Percentiles rank a stretch among this genome's conserved stretches.
Conservation (phyloP, 1,284 basidiomycete species). For the Ceratobasidium sp. region DNA sequence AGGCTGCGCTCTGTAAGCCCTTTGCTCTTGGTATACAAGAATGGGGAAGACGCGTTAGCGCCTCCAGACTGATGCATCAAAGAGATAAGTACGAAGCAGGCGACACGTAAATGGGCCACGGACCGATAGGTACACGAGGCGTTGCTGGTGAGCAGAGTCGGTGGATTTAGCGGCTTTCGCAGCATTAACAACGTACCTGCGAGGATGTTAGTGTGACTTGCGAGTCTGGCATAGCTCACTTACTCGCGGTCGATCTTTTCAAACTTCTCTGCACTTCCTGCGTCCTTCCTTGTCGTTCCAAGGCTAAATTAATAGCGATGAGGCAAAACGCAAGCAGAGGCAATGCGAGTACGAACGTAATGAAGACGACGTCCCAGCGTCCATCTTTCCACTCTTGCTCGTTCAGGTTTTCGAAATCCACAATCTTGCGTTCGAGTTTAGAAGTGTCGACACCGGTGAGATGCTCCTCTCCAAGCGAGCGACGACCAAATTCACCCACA, state of each 20-base stretch:
- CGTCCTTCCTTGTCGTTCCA: constrained; percentile 66
- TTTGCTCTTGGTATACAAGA: constrained; percentile 60
- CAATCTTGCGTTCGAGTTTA: constrained; percentile 57
- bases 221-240: constrained; percentile 42
- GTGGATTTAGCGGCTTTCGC: constrained; percentile 65
- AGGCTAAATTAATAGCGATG: constrained; percentile 51
- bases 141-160: constrained; percentile 56
- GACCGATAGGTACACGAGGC: constrained; percentile 72
- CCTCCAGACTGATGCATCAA: constrained; percentile 38
- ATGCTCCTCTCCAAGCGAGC: constrained; percentile 55
- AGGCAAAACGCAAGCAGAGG: constrained; percentile 44
- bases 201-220: neutral
- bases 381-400: constrained; percentile 58
- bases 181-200: constrained; percentile 74
- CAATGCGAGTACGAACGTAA: constrained; percentile 41
- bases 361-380: constrained; percentile 72
- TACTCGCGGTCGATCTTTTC: constrained; percentile 79
- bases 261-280: constrained; percentile 68
- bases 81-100: constrained; percentile 12
- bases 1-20: constrained; percentile 75
- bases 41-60: constrained; percentile 40
- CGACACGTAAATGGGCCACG: constrained; percentile 34
- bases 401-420: constrained; percentile 71
- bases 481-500: constrained; percentile 70
- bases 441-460: constrained; percentile 44